These are phyloP conservation scores for Blastobotrys apis DNA, from an alignment of 1,139 yeast species.

Conservation along the genomic window DNA sequence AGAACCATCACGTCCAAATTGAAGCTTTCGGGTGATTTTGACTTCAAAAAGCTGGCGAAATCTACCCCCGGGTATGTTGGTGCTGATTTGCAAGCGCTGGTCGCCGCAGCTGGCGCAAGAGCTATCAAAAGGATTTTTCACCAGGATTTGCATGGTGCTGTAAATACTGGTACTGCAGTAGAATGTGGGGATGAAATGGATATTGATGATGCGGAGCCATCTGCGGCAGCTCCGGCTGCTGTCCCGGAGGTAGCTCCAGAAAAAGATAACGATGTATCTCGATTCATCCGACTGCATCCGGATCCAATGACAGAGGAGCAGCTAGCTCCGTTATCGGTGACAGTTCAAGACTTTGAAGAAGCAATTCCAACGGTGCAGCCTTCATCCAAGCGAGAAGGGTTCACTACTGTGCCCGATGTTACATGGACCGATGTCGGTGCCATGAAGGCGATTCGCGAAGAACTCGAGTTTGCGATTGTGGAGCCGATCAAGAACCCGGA, in stretches of 20 bases:
- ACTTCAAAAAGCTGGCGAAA: slow-evolving; percentile 72
- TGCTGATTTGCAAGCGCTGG: slow-evolving; percentile 90
- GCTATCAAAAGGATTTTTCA: slow-evolving; percentile 87
- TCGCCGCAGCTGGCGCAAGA: slow-evolving; percentile 91
- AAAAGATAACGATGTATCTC: slow-evolving; percentile 12
- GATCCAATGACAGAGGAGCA: slow-evolving; percentile 72
- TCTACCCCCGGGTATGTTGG: slow-evolving; percentile 98
- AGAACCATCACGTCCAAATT: slow-evolving; percentile 59
- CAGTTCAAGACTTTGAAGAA: slow-evolving; percentile 69
- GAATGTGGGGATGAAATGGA: slow-evolving; percentile 17
- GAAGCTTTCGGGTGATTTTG: slow-evolving; percentile 66
- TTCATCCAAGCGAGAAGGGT: slow-evolving; percentile 96
- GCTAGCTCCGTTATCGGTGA: slow-evolving; percentile 67
- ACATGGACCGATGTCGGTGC: slow-evolving; percentile 97
- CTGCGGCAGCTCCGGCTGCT: not conserved
- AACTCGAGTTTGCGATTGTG: slow-evolving; percentile 93
- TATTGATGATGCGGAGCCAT: slow-evolving; percentile 11
- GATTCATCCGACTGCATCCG: slow-evolving; percentile 70
- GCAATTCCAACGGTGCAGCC: slow-evolving; percentile 96
- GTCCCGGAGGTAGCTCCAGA: slow-evolving; percentile 2
- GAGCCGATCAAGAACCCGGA: slow-evolving; percentile 96
- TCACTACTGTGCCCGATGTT: slow-evolving; percentile 97
- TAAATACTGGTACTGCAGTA: slow-evolving; percentile 15
- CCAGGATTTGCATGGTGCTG: slow-evolving; percentile 23
- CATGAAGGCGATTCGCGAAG: slow-evolving; percentile 69